These are phyloP conservation scores for Pyrenula aspistea DNA, from an alignment of 495 filamentous ascomycete species.

Conservation along the genomic window DNA sequence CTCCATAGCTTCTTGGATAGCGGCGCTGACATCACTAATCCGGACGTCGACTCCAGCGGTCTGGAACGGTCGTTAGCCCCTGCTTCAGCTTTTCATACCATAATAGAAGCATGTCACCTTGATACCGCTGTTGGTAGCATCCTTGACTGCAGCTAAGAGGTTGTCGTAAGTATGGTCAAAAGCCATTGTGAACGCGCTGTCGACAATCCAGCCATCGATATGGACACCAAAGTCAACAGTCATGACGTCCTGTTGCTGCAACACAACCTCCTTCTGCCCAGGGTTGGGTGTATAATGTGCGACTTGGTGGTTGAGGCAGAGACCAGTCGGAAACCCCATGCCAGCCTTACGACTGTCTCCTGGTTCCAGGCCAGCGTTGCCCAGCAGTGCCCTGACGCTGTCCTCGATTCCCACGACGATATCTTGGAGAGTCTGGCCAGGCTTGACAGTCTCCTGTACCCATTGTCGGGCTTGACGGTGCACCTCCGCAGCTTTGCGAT, in stretches of 20 bases:
- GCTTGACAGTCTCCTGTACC: conserved; percentile 41
- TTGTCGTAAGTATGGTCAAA: conserved; percentile 52
- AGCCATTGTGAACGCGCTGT: conserved; percentile 51
- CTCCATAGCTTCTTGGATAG: conserved; percentile 58
- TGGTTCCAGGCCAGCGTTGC: conserved; percentile 43
- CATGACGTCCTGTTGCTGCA: conserved; percentile 48
- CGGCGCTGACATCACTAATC: conserved; percentile 46
- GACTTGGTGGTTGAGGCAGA: conserved; percentile 47
- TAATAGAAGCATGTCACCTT: conserved; percentile 18
- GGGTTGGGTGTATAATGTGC: conserved; percentile 56
- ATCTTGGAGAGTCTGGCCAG: conserved; percentile 43
- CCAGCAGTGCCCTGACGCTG: conserved; percentile 43
- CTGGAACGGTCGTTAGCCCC: too few species aligned
- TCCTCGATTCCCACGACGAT: conserved; percentile 53
- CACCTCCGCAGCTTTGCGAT: conserved; percentile 48
- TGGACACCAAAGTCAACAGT: conserved; percentile 60
- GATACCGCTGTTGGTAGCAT: conserved; percentile 51
- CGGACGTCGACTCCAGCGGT: conserved; percentile 51
- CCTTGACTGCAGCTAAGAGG: conserved; percentile 46
- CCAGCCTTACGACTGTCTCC: conserved; percentile 44
- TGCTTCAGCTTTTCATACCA: neutral
- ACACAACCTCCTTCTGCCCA: conserved; percentile 41
- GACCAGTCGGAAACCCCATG: conserved; percentile 52
- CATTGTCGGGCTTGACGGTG: conserved; percentile 51
- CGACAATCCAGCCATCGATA: conserved; percentile 53